phyloP scores from a whole-genome alignment of 352 stramenopile species.

The Phytophthora agathidicida region DNA sequence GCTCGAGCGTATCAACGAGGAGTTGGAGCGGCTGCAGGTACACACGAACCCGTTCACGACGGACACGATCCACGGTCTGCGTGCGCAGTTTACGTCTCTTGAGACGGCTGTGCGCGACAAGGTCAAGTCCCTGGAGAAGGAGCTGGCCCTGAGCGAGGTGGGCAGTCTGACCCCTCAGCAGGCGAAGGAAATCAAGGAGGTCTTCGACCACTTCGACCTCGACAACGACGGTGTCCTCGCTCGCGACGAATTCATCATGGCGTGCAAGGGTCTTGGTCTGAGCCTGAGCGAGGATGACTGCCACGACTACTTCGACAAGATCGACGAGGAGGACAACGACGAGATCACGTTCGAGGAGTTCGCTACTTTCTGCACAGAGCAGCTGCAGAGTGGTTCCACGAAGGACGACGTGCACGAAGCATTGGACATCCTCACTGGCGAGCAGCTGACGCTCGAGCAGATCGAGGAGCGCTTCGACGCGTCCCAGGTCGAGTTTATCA shows the following conservation, averaged over 20 bases:
- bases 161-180: constrained; percentile 86
- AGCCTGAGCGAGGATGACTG: constrained; percentile 89
- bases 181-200: constrained; percentile 88
- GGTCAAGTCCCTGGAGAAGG: constrained; percentile 90
- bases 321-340: constrained; percentile 83
- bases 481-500: constrained; percentile 79
- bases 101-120: constrained; percentile 81
- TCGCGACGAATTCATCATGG: constrained; percentile 92
- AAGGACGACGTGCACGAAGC: constrained; percentile 83
- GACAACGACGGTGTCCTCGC: constrained; percentile 87
- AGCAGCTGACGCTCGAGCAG: constrained; percentile 78
- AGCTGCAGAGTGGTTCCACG: constrained; percentile 87
- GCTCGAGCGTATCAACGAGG: constrained; percentile 84
- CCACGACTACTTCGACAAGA: constrained; percentile 89
- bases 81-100: constrained; percentile 84
- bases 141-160: constrained; percentile 83
- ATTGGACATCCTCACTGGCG: constrained; percentile 78
- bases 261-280: constrained; percentile 88
- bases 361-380: constrained; percentile 86
- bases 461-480: constrained; percentile 86
- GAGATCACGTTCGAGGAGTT: constrained; percentile 89
- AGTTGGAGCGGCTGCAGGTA: constrained; percentile 82
- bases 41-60: constrained; percentile 91
- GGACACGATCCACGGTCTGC: constrained; percentile 89
- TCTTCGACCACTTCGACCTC: constrained; percentile 92